Conservation (phyloP, 306 rosid species). For the Arachis hypogaea region DNA sequence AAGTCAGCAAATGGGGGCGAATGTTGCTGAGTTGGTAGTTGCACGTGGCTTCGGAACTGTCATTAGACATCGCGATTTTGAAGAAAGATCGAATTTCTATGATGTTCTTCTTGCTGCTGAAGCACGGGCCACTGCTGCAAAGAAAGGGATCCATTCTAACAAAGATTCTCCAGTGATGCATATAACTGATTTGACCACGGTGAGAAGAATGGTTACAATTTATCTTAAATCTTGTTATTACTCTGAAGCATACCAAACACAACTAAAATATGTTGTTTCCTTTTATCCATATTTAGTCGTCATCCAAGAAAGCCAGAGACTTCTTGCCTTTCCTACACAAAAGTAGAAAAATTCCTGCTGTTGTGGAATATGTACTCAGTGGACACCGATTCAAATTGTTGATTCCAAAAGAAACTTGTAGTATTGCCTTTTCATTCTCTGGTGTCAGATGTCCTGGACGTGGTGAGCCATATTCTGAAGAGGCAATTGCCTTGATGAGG, state of each 20-base stretch:
- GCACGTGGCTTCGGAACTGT: constrained; percentile 93
- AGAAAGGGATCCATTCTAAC: constrained; percentile 89
- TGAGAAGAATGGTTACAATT: constrained; percentile 44
- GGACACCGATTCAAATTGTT: constrained; percentile 98
- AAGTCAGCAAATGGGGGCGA: constrained; percentile 66
- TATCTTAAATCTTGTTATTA: constrained; percentile 19
- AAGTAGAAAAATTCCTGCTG: constrained; percentile 86
- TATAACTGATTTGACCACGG: constrained; percentile 82
- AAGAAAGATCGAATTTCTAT: constrained; percentile 89
- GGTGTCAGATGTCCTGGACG: constrained; percentile 99
- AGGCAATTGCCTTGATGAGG: constrained; percentile 96
- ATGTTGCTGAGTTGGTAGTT: constrained; percentile 75
- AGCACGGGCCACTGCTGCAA: constrained; percentile 77
- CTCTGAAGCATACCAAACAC: constrained; percentile 13
- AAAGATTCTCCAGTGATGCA: constrained; percentile 98
- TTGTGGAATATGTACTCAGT: constrained; percentile 96
- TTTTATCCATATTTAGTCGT: constrained; percentile 57
- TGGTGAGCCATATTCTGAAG: constrained; percentile 87
- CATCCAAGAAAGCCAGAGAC: constrained; percentile 86
- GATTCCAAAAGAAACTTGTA: constrained; percentile 98
- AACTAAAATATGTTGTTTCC: constrained; percentile 22
- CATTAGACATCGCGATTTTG: constrained; percentile 95
- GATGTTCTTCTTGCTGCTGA: constrained; percentile 98
- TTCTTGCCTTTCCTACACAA: constrained; percentile 90
- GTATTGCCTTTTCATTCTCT: constrained; percentile 90